Base-by-base conservation (phyloP, 2,329 filamentous ascomycete genomes). In the Paecilomyces niveus region DNA sequence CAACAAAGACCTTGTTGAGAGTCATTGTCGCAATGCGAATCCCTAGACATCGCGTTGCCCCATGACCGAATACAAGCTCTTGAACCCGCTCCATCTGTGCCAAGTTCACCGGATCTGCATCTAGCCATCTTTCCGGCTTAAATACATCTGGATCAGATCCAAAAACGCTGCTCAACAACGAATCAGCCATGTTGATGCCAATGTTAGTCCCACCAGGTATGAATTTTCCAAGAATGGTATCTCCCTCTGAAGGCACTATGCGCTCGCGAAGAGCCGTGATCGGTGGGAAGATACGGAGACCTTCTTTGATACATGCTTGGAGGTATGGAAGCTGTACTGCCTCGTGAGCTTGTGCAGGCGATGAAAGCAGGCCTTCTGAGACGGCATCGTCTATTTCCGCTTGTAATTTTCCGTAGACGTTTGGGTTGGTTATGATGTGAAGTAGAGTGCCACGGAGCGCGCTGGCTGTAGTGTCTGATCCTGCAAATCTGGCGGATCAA, bases 281-380 rank as follows among this genome's bases (percentile, higher is more conserved):
- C 2, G 35, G 35, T 18, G 35, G 35, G 35, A 45, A 45, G 35
- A 82, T 72, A 0, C 81, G 73, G 18, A 83, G 67, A 0, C 75
- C 76, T 62, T 83, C 81, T 54, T 76, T 76, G 45, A 83, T 75
- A 4, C 78, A 77, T 0, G 81, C 81, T 60, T 80, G 76, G 7
- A 84, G 71, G 59, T 81, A 83, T 0, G 75, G 73, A 4, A 69
- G 57, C 9, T 66, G 63, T n/a, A 70, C 64, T 3, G 71, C 69
- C 59, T 75, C 70, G 31, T 45, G 35, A 8, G 35, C 15, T 45
- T 45, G 35, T 18, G 15, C 15, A n/a, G 35, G 15, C 2, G 35
- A 45, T 45, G 35, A 45, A 45, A n/a, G 18, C 2, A 45, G 8
- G 35, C 35, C 35, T 7, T 45, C n/a, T 4, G 15, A 18, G 7